A percentile compares a stretch with the other conserved stretches of the same genome.
phyloP scores from a whole-genome alignment of 331 rosid genomes.

The Acacia pycnantha region DNA sequence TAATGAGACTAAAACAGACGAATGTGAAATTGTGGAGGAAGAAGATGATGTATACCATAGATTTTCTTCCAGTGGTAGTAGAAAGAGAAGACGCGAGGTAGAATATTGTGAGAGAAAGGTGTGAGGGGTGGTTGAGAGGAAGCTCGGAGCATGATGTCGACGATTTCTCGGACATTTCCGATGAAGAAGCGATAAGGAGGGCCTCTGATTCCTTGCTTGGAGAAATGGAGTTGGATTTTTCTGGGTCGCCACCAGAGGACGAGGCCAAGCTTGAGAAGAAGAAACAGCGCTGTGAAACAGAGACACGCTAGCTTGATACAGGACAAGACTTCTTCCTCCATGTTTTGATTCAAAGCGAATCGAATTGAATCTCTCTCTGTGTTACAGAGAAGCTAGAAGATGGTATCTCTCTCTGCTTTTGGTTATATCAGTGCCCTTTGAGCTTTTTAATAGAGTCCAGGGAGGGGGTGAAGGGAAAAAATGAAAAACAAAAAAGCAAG shows the following conservation, averaged over 20 bases:
- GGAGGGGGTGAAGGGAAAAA: not conserved
- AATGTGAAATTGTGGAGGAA: not conserved
- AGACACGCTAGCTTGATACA: conserved; percentile 47
- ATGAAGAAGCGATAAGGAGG: conserved; percentile 97
- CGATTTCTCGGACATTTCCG: conserved; percentile 81
- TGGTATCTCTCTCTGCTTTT: not conserved
- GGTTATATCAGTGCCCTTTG: conserved; percentile 14
- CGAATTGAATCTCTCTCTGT: not conserved
- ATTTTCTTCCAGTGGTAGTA: conserved; percentile 97
- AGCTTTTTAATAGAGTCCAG: conserved; percentile 45
- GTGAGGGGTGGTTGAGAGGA: conserved; percentile 83
- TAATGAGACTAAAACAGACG: not conserved
- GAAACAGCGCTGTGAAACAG: conserved; percentile 24
- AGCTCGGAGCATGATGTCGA: conserved; percentile 77
- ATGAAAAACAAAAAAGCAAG: conserved; percentile 35
- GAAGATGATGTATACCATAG: conserved; percentile 50
- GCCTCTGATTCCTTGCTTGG: conserved; percentile 85
- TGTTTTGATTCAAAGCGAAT: not conserved
- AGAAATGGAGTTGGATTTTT: conserved; percentile 71
- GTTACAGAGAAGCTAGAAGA: conserved; percentile 13
- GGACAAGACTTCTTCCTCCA: conserved; percentile 37
- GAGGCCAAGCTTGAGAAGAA: conserved; percentile 42
- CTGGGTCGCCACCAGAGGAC: conserved; percentile 92
- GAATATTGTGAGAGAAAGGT: conserved; percentile 91
- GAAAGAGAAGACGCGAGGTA: conserved; percentile 91